Conservation (phyloP, 805 yeast species). For the Maudiozyma pseudohumilis region DNA sequence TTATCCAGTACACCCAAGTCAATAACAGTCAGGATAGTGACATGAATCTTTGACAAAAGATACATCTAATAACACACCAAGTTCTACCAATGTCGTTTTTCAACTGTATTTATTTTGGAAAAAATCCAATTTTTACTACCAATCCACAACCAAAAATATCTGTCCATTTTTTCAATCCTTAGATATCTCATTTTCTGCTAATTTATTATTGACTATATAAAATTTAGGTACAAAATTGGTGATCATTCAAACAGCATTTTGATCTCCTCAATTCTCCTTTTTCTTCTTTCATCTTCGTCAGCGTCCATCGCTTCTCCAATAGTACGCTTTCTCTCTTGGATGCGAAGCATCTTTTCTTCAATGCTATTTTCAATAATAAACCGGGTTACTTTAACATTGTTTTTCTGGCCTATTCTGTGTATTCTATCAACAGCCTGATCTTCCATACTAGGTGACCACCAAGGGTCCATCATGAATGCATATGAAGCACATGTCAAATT, state of each 20-base stretch:
- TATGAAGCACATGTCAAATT: constrained; percentile 76
- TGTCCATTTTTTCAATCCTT: background rate
- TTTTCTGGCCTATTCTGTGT: constrained; percentile 80
- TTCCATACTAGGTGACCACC: constrained; percentile 93
- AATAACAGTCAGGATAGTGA: no score
- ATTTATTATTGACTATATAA: background rate
- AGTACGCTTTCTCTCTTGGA: constrained; percentile 70
- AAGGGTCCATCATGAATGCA: constrained; percentile 90
- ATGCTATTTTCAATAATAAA: constrained; percentile 77
- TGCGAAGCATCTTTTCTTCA: constrained; percentile 78
- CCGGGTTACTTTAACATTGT: constrained; percentile 61
- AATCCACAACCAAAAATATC: no score
- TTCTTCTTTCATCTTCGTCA: constrained; percentile 65
- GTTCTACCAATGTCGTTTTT: no score
- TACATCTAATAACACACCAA: no score
- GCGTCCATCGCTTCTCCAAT: constrained; percentile 72
- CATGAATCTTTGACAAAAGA: no score
- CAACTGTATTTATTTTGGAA: no score
- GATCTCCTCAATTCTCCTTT: constrained; percentile 62
- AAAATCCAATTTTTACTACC: background rate
- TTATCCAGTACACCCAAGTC: no score
- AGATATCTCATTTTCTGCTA: background rate
- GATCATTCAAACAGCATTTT: constrained; percentile 47
- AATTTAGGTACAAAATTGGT: no score
- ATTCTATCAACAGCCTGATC: constrained; percentile 87